phyloP scores from a whole-genome alignment of 305 asterid genomes.

The Salvia sclarea region DNA sequence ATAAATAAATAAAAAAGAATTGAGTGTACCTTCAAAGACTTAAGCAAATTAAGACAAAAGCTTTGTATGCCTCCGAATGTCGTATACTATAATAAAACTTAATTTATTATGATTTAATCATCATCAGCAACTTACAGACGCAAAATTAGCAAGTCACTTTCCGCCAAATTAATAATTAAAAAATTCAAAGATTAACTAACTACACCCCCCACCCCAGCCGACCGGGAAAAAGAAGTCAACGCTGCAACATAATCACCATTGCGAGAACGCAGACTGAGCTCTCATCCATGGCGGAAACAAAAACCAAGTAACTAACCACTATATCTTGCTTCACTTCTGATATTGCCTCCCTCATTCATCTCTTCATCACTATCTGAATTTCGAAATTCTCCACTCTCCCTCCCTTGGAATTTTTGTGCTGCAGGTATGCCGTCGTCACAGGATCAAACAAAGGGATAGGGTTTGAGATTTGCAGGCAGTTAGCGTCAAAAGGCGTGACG shows the following conservation, averaged over 20 bases:
- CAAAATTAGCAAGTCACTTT: neutral
- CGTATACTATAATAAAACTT: too few species aligned
- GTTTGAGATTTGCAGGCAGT: slow-evolving; percentile 46
- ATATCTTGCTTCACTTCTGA: neutral
- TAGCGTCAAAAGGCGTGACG: slow-evolving; percentile 43
- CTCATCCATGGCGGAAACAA: slow-evolving; percentile 35
- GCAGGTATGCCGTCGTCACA: slow-evolving; percentile 59
- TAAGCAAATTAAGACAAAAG: too few species aligned
- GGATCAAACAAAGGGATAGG: slow-evolving; percentile 68
- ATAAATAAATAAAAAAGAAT: neutral
- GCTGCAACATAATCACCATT: neutral
- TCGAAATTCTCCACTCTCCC: neutral
- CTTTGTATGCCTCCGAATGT: too few species aligned
- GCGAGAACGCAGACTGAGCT: neutral
- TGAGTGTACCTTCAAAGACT: too few species aligned
- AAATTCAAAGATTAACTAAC: too few species aligned
- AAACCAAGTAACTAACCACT: slow-evolving; percentile 24
- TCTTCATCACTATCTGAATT: neutral
- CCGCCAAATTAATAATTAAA: neutral
- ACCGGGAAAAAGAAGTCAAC: neutral
- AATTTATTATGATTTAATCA: too few species aligned
- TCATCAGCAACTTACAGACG: neutral
- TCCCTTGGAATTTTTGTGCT: neutral
- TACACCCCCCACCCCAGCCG: too few species aligned
- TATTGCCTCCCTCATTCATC: neutral